Evolutionary conservation across 192 early-diverging fungal species (phyloP).

Genomic region (Podila verticillata): DNA sequence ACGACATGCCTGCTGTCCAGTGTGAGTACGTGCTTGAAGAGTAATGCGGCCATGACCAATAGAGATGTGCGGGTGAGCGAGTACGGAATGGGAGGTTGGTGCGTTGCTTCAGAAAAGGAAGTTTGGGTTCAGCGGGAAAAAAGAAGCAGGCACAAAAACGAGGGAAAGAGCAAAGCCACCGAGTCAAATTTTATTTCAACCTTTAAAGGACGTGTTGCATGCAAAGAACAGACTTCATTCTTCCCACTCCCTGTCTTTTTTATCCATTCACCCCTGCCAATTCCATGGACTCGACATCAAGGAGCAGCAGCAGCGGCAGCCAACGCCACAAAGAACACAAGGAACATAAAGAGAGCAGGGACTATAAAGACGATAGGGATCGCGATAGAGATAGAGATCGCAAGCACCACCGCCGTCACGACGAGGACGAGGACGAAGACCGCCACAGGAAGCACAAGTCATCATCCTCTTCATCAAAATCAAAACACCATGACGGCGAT

Average conservation of each 20-base stretch:
- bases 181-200: too few species aligned
- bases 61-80: neutral
- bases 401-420: conserved; percentile 18
- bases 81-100: neutral
- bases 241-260: neutral
- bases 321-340: conserved; percentile 15
- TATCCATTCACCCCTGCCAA: neutral
- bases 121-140: neutral
- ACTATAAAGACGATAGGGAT: conserved; percentile 14
- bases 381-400: neutral
- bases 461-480: conserved; percentile 40
- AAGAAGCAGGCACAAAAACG: too few species aligned
- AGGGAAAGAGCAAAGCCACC: too few species aligned
- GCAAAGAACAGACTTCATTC: neutral
- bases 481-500: conserved; percentile 22
- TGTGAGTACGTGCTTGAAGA: neutral
- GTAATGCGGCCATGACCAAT: neutral
- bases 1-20: neutral
- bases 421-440: conserved; percentile 9
- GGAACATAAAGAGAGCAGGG: neutral
- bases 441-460: conserved; percentile 40
- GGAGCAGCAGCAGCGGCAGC: conserved; percentile 17
- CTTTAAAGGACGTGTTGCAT: neutral
- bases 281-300: conserved; percentile 32
- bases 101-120: neutral